Percentiles rank a stretch among this genome's conserved stretches.
phyloP scores from a whole-genome alignment of 2,329 filamentous ascomycete species.

The Xylariomycetidae sp. region DNA sequence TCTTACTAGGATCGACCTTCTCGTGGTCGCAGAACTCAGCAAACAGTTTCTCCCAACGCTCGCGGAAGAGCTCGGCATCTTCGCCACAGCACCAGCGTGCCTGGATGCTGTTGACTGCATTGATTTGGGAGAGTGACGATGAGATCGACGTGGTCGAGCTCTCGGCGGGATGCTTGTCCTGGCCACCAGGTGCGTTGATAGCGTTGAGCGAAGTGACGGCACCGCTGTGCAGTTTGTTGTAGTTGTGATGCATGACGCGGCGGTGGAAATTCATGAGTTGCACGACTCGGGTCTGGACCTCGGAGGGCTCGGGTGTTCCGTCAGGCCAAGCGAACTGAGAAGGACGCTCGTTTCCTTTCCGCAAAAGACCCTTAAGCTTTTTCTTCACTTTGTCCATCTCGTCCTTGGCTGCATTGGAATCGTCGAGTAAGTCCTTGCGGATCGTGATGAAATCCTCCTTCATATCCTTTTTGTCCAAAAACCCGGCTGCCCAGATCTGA shows the following conservation, averaged over 20 bases:
- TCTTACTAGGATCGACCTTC: slow-evolving; percentile 97
- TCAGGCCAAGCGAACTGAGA: slow-evolving; percentile 98
- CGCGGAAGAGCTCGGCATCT: slow-evolving; percentile 88
- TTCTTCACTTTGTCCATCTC: slow-evolving; percentile 99
- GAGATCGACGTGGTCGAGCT: slow-evolving; percentile 36
- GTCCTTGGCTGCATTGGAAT: slow-evolving; percentile 97
- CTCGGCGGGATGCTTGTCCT: slow-evolving; percentile 38
- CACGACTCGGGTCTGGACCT: slow-evolving; percentile 86
- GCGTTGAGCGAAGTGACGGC: slow-evolving; percentile 57
- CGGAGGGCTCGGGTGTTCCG: slow-evolving; percentile 87
- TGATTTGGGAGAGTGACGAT: slow-evolving; percentile 52
- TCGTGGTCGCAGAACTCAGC: slow-evolving; percentile 93
- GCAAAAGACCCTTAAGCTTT: slow-evolving; percentile 87
- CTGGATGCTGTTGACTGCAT: slow-evolving; percentile 67
- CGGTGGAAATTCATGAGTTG: slow-evolving; percentile 98
- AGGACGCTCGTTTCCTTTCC: slow-evolving; percentile 88
- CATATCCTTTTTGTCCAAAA: slow-evolving; percentile 80
- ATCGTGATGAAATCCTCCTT: slow-evolving; percentile 82
- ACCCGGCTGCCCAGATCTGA: slow-evolving; percentile 89
- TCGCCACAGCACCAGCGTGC: slow-evolving; percentile 94
- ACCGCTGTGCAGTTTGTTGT: slow-evolving; percentile 66
- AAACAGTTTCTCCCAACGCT: slow-evolving; percentile 98
- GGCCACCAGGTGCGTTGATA: slow-evolving; percentile 43
- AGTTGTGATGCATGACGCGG: slow-evolving; percentile 91
- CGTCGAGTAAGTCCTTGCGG: slow-evolving; percentile 89